A percentile compares a stretch with the other conserved stretches of the same genome.
phyloP scores from a whole-genome alignment of 495 filamentous ascomycete genomes.

The Penicillium soppii region DNA sequence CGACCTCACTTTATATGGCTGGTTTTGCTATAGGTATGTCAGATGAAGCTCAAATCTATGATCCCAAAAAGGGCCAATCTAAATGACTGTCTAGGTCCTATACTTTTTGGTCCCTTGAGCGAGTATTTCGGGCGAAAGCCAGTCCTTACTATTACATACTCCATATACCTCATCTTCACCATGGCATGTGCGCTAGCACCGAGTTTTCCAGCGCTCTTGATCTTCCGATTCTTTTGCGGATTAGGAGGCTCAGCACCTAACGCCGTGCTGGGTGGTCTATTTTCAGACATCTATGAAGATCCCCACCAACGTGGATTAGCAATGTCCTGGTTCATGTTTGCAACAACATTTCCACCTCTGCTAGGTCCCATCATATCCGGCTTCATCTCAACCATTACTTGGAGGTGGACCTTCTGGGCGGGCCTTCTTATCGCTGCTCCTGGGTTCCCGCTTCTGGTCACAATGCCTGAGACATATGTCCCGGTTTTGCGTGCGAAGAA shows the following conservation, averaged over 20 bases:
- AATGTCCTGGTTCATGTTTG: slow-evolving; percentile 34
- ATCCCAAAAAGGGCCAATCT: background rate
- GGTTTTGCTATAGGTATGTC: slow-evolving; percentile 4
- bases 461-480: background rate
- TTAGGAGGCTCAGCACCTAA: slow-evolving; percentile 28
- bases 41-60: background rate
- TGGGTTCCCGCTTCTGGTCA: slow-evolving; percentile 10
- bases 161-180: slow-evolving; percentile 34
- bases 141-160: slow-evolving; percentile 30
- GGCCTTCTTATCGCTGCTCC: slow-evolving; percentile 3
- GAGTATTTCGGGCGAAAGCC: slow-evolving; percentile 35
- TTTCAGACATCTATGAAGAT: slow-evolving; percentile 30
- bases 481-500: background rate
- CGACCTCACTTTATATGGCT: slow-evolving; percentile 5
- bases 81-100: slow-evolving; percentile 7
- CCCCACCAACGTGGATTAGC: slow-evolving; percentile 20
- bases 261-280: slow-evolving; percentile 35
- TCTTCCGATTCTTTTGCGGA: slow-evolving; percentile 39
- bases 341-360: slow-evolving; percentile 36
- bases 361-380: slow-evolving; percentile 18
- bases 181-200: slow-evolving; percentile 34
- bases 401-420: slow-evolving; percentile 56
- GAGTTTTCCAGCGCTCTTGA: slow-evolving; percentile 33
- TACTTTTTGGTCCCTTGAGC: slow-evolving; percentile 32
- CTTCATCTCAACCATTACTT: slow-evolving; percentile 41